Evolutionary conservation across 2,329 filamentous ascomycete species (phyloP).

Genomic region (Trichoderma sp.): DNA sequence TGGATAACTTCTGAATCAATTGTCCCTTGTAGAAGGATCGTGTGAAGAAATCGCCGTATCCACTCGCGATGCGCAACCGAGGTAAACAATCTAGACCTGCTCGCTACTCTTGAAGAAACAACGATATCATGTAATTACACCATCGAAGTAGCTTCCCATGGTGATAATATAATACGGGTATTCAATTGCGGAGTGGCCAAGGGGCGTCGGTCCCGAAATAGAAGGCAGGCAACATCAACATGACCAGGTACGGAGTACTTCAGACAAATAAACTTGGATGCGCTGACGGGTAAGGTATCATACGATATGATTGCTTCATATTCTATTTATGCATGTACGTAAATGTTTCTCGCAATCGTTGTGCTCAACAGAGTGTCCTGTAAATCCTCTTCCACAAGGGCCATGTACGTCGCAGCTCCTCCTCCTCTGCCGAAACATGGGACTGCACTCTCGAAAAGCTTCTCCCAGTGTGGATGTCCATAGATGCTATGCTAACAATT

Average conservation of each 20-base stretch:
- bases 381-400: slow-evolving; percentile 14
- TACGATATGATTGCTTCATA: background rate
- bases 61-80: background rate
- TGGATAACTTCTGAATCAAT: background rate
- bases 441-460: background rate
- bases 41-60: background rate
- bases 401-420: background rate
- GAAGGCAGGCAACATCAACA: background rate
- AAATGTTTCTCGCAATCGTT: background rate
- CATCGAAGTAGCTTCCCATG: background rate
- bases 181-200: background rate
- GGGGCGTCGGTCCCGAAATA: background rate
- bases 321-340: background rate
- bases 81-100: background rate
- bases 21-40: background rate
- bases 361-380: background rate
- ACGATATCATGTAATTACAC: too few species aligned
- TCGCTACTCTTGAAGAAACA: background rate
- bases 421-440: background rate
- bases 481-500: background rate
- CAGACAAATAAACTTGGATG: background rate
- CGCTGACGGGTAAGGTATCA: background rate
- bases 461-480: background rate
- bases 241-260: background rate
- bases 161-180: background rate